Conservation (phyloP, 2,329 filamentous ascomycete genomes). For the Penicillium concentricum region DNA sequence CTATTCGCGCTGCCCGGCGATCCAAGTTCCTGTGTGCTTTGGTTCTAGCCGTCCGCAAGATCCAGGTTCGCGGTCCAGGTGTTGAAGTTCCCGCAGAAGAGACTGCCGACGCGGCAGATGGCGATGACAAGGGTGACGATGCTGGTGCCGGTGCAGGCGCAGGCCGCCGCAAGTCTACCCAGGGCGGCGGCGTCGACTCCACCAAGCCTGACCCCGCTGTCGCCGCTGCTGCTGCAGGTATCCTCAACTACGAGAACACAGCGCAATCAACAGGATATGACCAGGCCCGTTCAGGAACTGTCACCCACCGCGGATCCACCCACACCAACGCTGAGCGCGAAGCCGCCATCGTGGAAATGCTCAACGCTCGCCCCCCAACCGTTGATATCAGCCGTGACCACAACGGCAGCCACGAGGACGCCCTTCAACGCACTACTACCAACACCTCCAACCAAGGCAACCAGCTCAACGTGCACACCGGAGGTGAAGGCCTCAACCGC, state of each 20-base stretch:
- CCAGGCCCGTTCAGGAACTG: conserved; percentile 21
- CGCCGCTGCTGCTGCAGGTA: conserved; percentile 13
- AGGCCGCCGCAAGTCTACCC: conserved; percentile 14
- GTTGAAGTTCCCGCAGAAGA: conserved; percentile 57
- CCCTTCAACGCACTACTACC: conserved; percentile 29
- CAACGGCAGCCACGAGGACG: conserved; percentile 12
- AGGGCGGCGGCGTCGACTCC: conserved; percentile 3
- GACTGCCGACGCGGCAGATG: conserved; percentile 47
- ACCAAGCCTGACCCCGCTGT: conserved; percentile 6
- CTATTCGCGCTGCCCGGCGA: conserved; percentile 73
- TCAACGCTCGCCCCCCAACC: conserved; percentile 36
- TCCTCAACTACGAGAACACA: conserved; percentile 14
- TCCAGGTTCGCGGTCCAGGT: conserved; percentile 81
- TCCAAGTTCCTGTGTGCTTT: conserved; percentile 98
- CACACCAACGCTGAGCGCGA: conserved; percentile 30
- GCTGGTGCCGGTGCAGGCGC: conserved; percentile 59
- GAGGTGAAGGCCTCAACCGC: conserved; percentile 28
- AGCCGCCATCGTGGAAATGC: conserved; percentile 33
- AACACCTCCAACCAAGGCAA: conserved; percentile 24
- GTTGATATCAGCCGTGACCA: conserved; percentile 31
- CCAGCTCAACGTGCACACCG: conserved; percentile 19
- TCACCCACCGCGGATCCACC: conserved; percentile 33
- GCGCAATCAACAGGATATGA: conserved; percentile 36
- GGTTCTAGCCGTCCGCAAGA: conserved; percentile 76
- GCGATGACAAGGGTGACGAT: conserved; percentile 66